These are phyloP conservation scores for Sonneratia alba DNA, from an alignment of 345 rosid genomes.

Conservation along the genomic window DNA sequence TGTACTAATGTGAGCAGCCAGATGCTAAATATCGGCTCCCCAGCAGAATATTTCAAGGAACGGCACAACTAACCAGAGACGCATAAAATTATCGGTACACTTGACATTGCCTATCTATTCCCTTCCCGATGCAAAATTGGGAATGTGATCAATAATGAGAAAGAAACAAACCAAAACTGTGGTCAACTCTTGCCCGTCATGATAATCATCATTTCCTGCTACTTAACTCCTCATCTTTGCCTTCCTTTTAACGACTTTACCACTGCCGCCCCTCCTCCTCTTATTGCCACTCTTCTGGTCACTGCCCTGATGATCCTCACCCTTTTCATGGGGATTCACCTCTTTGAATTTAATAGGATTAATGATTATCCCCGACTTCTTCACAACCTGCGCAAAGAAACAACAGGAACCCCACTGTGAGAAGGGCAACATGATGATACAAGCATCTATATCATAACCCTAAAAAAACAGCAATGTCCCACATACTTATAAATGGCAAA, in stretches of 20 bases:
- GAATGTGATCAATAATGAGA: not conserved
- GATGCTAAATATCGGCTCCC: too few species aligned
- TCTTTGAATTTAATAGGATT: constrained; percentile 70
- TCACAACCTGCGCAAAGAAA: constrained; percentile 49
- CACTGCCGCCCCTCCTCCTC: constrained; percentile 6
- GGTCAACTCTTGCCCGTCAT: not conserved
- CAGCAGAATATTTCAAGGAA: too few species aligned
- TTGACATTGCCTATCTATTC: not conserved
- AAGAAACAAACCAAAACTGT: not conserved
- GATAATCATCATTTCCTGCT: not conserved
- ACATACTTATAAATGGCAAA: not conserved
- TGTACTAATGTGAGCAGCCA: too few species aligned
- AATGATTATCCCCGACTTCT: constrained; percentile 63
- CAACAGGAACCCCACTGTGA: not conserved
- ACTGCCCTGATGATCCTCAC: constrained; percentile 21
- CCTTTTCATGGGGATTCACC: constrained; percentile 50
- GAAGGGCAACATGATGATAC: not conserved
- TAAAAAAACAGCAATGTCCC: not conserved
- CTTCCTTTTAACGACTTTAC: not conserved
- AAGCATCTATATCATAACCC: not conserved
- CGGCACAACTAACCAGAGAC: not conserved
- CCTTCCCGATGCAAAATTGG: not conserved
- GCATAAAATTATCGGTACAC: not conserved
- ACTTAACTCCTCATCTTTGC: constrained; percentile 6
- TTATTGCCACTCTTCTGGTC: constrained; percentile 21